phyloP scores from a whole-genome alignment of 108 stramenopile genomes.

The Licmophora abbreviata region DNA sequence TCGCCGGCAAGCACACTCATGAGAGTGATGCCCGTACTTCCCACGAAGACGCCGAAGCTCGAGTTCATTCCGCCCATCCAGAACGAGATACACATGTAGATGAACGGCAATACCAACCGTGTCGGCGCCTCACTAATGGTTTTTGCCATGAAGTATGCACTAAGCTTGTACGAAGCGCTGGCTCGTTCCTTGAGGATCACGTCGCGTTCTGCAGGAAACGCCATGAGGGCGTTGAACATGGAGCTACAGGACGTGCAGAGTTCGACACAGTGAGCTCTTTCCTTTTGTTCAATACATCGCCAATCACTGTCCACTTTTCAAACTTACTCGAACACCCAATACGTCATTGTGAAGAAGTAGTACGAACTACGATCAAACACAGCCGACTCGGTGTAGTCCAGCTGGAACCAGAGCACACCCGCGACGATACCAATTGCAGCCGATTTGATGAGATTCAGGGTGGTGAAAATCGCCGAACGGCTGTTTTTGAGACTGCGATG shows the following conservation, averaged over 20 bases:
- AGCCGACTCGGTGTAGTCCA: conserved; percentile 42
- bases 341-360: conserved; percentile 69
- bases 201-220: conserved; percentile 56
- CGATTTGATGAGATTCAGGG: conserved; percentile 56
- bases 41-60: conserved; percentile 35
- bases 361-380: conserved; percentile 43
- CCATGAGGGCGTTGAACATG: conserved; percentile 61
- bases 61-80: conserved; percentile 58
- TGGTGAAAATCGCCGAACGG: conserved; percentile 59
- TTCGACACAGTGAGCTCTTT: too few species aligned
- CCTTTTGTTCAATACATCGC: too few species aligned
- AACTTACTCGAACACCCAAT: conserved; percentile 74
- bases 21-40: conserved; percentile 28
- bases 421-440: conserved; percentile 45
- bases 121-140: conserved; percentile 54
- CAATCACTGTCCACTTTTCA: too few species aligned
- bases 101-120: conserved; percentile 38
- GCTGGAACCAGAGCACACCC: conserved; percentile 52
- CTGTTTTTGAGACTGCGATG: conserved; percentile 61
- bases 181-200: conserved; percentile 67
- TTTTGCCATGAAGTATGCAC: conserved; percentile 72
- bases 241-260: too few species aligned
- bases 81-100: conserved; percentile 57
- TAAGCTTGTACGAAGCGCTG: conserved; percentile 49
- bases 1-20: conserved; percentile 64